A percentile compares a stretch with the other conserved stretches of the same genome.
phyloP scores from a whole-genome alignment of 306 rosid species.

The Senna siamea region DNA sequence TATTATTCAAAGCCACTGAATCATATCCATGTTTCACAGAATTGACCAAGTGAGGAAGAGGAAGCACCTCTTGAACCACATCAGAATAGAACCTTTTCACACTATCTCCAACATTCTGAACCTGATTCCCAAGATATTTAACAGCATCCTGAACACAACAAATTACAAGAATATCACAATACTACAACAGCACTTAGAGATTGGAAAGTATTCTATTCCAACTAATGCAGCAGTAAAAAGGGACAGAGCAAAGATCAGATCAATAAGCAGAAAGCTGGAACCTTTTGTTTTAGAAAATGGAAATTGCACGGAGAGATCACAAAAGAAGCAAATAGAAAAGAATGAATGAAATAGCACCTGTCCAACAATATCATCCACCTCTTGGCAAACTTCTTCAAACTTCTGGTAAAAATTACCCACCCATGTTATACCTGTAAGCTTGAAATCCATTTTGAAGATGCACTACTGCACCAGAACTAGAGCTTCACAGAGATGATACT shows the following conservation, averaged over 20 bases:
- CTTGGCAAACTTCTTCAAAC: slow-evolving; percentile 84
- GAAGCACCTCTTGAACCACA: slow-evolving; percentile 64
- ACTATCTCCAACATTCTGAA: slow-evolving; percentile 70
- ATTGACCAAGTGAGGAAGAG: slow-evolving; percentile 38
- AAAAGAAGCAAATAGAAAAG: not conserved
- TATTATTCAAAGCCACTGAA: slow-evolving; percentile 28
- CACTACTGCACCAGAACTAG: slow-evolving; percentile 9
- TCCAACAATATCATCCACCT: slow-evolving; percentile 68
- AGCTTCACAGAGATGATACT: slow-evolving; percentile 7
- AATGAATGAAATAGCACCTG: slow-evolving; percentile 55
- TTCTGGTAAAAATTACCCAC: slow-evolving; percentile 76
- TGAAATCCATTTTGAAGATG: slow-evolving; percentile 60
- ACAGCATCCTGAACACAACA: slow-evolving; percentile 63
- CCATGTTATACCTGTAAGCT: slow-evolving; percentile 60
- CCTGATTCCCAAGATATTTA: slow-evolving; percentile 71
- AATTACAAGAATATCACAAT: slow-evolving; percentile 28
- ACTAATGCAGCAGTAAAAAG: not conserved
- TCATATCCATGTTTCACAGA: slow-evolving; percentile 45
- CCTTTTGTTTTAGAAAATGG: not conserved
- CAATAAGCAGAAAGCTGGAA: not conserved
- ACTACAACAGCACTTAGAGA: slow-evolving; percentile 15
- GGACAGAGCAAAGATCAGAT: slow-evolving; percentile 21
- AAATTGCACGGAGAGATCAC: not conserved
- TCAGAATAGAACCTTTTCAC: slow-evolving; percentile 72
- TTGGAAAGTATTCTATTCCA: not conserved